These are phyloP conservation scores for Holtermannia corniformis DNA, from an alignment of 768 basidiomycete species.

Conservation along the genomic window DNA sequence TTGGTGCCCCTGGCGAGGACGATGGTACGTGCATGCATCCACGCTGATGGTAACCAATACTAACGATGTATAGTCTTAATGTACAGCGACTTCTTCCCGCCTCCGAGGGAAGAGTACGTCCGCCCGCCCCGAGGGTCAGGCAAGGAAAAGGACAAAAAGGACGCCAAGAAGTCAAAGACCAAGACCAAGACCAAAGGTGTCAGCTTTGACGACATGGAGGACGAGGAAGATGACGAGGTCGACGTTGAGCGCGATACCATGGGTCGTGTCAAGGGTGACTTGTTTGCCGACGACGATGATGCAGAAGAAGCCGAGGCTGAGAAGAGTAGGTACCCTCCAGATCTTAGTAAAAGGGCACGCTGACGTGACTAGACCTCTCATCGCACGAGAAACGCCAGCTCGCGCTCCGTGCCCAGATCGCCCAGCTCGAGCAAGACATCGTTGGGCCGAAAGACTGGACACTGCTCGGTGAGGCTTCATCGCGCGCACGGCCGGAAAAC, in stretches of 20 bases:
- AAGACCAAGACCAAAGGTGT: slow-evolving; percentile 15
- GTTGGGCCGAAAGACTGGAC: slow-evolving; percentile 85
- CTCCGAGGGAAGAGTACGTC: slow-evolving; percentile 17
- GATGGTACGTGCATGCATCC: slow-evolving; percentile 21
- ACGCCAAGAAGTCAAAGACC: slow-evolving; percentile 12
- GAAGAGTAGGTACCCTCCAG: slow-evolving; percentile 23
- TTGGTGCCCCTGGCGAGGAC: slow-evolving; percentile 20
- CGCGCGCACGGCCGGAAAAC: slow-evolving; percentile 76
- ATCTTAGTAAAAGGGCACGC: slow-evolving; percentile 10
- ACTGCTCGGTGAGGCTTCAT: slow-evolving; percentile 78
- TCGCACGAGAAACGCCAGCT: slow-evolving; percentile 71
- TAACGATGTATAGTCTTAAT: slow-evolving; percentile 27
- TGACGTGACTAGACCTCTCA: slow-evolving; percentile 49
- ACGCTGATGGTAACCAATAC: neutral
- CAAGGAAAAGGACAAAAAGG: slow-evolving; percentile 20
- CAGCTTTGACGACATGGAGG: slow-evolving; percentile 13
- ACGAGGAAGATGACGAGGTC: slow-evolving; percentile 32
- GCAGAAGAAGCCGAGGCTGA: slow-evolving; percentile 35
- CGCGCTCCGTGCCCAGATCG: slow-evolving; percentile 66
- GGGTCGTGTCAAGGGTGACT: slow-evolving; percentile 61
- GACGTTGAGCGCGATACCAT: slow-evolving; percentile 48
- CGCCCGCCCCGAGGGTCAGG: slow-evolving; percentile 13
- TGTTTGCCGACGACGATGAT: slow-evolving; percentile 51
- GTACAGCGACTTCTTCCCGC: slow-evolving; percentile 43
- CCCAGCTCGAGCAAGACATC: slow-evolving; percentile 73